Evolutionary conservation across 306 rosid genomes (phyloP).

Genomic region (Medicago lupulina): DNA sequence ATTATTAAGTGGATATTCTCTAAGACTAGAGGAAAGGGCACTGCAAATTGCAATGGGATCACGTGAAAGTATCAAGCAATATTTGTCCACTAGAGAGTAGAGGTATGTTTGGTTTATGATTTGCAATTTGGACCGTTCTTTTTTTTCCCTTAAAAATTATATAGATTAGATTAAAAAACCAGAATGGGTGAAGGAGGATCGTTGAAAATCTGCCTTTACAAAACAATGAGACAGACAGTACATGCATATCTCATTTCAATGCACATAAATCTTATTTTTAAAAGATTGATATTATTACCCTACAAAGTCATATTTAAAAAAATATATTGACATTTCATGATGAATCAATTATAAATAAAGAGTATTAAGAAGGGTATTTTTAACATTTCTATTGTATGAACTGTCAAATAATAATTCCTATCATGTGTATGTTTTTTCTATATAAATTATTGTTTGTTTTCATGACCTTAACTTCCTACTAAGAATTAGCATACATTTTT

Average conservation of each 20-base stretch:
- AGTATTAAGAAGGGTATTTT: not conserved
- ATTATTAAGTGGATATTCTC: not conserved
- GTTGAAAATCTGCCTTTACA: conserved; percentile 7
- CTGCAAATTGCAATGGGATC: conserved; percentile 24
- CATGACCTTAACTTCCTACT: too few relatives aligned
- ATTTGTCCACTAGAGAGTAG: not conserved
- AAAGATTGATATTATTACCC: not conserved
- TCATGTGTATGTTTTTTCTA: too few relatives aligned
- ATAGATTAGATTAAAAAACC: not conserved
- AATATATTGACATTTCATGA: not conserved
- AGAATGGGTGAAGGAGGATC: not conserved
- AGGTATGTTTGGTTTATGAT: conserved; percentile 11
- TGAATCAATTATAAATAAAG: not conserved
- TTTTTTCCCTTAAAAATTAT: not conserved
- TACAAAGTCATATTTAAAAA: too few relatives aligned
- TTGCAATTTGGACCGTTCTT: conserved; percentile 44
- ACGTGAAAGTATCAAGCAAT: conserved; percentile 10
- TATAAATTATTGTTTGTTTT: too few relatives aligned
- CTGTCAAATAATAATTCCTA: too few relatives aligned
- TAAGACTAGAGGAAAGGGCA: not conserved
- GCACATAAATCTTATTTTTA: not conserved
- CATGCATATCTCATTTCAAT: not conserved
- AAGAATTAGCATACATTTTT: too few relatives aligned
- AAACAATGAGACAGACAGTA: not conserved
- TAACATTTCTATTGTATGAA: too few relatives aligned